Evolutionary conservation across 2,329 filamentous ascomycete genomes (phyloP).

Genomic region (Claviceps sp.): DNA sequence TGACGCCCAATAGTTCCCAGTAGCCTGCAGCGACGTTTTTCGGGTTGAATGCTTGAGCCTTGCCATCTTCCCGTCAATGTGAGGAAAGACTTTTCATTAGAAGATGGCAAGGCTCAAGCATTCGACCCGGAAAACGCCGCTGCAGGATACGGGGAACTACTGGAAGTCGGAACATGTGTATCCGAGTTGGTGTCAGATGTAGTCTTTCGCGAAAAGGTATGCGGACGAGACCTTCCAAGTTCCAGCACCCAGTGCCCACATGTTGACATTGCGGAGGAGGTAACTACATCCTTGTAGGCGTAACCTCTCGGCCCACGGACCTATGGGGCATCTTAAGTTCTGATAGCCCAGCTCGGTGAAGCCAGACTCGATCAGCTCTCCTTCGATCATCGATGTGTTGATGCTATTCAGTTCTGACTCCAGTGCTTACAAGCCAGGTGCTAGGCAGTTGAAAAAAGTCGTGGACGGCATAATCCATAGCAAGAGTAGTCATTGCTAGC

Average conservation of each 20-base stretch:
- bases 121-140: too few species aligned
- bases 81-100: too few species aligned
- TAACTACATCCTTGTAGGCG: slow-evolving; percentile 31
- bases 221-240: slow-evolving; percentile 23
- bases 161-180: slow-evolving; percentile 25
- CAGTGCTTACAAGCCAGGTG: slow-evolving; percentile 25
- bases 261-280: slow-evolving; percentile 28
- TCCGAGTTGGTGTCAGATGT: slow-evolving; percentile 26
- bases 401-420: slow-evolving; percentile 30
- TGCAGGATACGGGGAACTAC: background rate
- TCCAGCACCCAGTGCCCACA: slow-evolving; percentile 27
- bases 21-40: too few species aligned
- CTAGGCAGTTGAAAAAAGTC: slow-evolving; percentile 31
- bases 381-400: slow-evolving; percentile 19
- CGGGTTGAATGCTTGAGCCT: slow-evolving; percentile 6
- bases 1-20: too few species aligned
- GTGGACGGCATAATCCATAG: slow-evolving; percentile 29
- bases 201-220: slow-evolving; percentile 26
- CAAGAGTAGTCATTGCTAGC: slow-evolving; percentile 32
- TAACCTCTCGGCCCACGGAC: slow-evolving; percentile 31
- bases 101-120: too few species aligned
- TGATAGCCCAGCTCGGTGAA: slow-evolving; percentile 27
- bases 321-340: slow-evolving; percentile 33
- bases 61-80: slow-evolving; percentile 12
- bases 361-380: slow-evolving; percentile 25